These are phyloP conservation scores for Aspergillus bridgeri DNA, from an alignment of 495 filamentous ascomycete species.

Conservation along the genomic window DNA sequence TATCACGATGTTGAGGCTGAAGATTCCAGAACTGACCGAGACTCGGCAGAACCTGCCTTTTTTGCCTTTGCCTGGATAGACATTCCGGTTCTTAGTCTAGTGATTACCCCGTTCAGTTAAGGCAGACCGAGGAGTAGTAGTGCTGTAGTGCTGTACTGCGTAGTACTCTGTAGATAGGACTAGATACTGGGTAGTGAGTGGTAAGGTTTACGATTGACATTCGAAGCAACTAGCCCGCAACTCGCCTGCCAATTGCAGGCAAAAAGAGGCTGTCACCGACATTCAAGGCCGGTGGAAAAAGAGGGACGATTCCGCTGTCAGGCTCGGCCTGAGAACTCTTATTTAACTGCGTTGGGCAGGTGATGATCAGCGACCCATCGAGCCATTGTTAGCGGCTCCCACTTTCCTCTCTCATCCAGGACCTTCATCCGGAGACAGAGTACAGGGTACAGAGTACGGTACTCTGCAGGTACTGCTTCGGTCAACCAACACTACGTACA, in stretches of 20 bases:
- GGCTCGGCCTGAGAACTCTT: not conserved
- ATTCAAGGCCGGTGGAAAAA: not conserved
- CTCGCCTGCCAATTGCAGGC: not conserved
- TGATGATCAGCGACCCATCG: not conserved
- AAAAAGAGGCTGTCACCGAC: not conserved
- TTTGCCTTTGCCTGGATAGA: not conserved
- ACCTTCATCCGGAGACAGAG: no score
- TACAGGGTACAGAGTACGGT: no score
- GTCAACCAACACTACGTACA: no score
- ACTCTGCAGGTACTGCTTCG: no score
- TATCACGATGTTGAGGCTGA: not conserved
- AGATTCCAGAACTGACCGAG: not conserved
- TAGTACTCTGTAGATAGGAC: no score
- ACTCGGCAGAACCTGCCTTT: not conserved
- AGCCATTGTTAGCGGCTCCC: not conserved
- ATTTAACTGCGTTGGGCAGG: not conserved
- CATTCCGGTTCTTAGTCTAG: not conserved
- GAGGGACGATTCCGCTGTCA: not conserved
- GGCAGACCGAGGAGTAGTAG: no score
- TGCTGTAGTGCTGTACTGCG: no score
- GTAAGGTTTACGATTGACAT: no score
- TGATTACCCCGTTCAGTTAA: not conserved
- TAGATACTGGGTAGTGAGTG: no score
- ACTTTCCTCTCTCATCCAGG: no score
- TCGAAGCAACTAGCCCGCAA: no score